Evolutionary conservation across 2,329 filamentous ascomycete genomes (phyloP).

Genomic region (Xenoacremonium recifei): DNA sequence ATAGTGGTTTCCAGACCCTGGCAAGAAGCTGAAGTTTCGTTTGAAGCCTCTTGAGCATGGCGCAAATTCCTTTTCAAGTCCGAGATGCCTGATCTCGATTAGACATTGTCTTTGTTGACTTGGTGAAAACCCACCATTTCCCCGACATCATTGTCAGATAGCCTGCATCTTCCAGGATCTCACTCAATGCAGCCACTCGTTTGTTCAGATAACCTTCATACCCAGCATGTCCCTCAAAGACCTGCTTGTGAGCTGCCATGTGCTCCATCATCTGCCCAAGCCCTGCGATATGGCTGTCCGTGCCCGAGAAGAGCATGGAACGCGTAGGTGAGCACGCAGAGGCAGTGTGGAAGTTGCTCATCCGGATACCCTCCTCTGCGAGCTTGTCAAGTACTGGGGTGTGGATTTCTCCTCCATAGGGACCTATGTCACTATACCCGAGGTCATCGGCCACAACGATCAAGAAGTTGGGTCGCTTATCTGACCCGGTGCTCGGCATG

Average conservation of each 20-base stretch:
- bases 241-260: background rate
- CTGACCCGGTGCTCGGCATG: too few species aligned
- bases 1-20: background rate
- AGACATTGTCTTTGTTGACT: background rate
- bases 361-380: background rate
- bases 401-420: background rate
- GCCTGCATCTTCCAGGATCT: background rate
- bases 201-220: background rate
- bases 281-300: background rate
- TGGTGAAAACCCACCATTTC: background rate
- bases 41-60: background rate
- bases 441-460: background rate
- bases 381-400: background rate
- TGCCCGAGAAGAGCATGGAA: background rate
- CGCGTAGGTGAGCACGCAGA: background rate
- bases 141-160: background rate
- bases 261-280: background rate
- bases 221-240: too few species aligned
- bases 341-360: background rate
- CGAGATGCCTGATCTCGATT: background rate
- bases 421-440: background rate
- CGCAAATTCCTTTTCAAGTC: background rate
- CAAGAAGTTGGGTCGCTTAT: background rate
- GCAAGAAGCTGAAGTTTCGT: background rate
- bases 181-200: background rate